A percentile compares a stretch with the other conserved stretches of the same genome.
Conservation (phyloP, 768 basidiomycete species). For the Mrakia gelida region DNA sequence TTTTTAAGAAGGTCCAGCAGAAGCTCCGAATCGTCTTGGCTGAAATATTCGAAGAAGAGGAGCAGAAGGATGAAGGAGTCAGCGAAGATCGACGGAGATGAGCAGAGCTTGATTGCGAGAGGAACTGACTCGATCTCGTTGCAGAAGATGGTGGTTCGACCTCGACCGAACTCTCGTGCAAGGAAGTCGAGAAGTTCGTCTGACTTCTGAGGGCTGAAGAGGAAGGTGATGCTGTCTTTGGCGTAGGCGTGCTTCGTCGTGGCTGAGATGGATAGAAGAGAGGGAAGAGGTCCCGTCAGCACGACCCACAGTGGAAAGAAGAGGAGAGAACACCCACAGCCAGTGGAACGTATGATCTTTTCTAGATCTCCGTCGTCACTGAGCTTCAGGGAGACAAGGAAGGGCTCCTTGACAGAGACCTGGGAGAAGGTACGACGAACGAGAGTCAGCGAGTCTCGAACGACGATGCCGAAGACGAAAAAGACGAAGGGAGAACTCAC, state of each 20-base stretch:
- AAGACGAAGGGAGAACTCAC: neutral
- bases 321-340: neutral
- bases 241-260: neutral
- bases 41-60: no score
- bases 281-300: neutral
- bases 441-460: neutral
- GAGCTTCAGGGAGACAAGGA: neutral
- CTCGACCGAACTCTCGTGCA: neutral
- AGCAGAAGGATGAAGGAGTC: no score
- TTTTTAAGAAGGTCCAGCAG: no score
- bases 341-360: neutral
- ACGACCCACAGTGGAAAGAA: neutral
- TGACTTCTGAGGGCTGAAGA: neutral
- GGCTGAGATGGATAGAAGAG: no score
- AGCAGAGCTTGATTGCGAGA: neutral
- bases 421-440: neutral
- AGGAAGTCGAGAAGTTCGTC: neutral
- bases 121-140: neutral
- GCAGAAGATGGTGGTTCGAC: neutral
- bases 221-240: neutral
- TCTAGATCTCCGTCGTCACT: neutral
- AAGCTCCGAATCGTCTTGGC: no score
- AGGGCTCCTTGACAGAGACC: neutral
- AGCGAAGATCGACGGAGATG: no score
- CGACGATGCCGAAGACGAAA: neutral